phyloP scores from a whole-genome alignment of 2,329 filamentous ascomycete species.

The Beauveria sp. region DNA sequence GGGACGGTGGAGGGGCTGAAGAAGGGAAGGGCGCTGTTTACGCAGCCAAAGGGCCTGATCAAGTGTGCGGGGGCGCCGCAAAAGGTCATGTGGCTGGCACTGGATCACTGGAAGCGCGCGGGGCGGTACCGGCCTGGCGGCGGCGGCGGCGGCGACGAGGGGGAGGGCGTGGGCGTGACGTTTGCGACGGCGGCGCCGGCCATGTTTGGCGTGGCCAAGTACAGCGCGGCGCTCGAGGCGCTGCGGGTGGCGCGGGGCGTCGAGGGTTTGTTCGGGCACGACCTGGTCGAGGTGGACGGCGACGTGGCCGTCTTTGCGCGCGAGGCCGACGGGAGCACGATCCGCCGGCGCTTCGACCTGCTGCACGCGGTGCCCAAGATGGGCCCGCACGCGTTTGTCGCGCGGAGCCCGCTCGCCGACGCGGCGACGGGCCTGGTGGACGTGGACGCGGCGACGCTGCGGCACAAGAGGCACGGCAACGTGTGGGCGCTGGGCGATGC shows the following conservation, averaged over 20 bases:
- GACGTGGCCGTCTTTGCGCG: slow-evolving; percentile 43
- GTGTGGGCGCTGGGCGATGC: slow-evolving; percentile 54
- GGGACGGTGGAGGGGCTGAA: slow-evolving; percentile 37
- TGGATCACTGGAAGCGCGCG: slow-evolving; percentile 48
- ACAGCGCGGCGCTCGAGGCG: slow-evolving; percentile 44
- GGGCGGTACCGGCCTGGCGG: slow-evolving; percentile 40
- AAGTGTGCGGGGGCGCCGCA: slow-evolving; percentile 57
- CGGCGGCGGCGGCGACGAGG: slow-evolving; percentile 28
- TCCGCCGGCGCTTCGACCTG: slow-evolving; percentile 43
- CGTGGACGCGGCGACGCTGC: slow-evolving; percentile 44
- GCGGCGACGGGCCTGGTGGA: slow-evolving; percentile 44
- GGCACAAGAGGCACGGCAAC: slow-evolving; percentile 46
- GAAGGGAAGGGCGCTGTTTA: slow-evolving; percentile 49
- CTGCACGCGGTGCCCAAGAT: slow-evolving; percentile 53
- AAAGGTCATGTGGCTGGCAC: slow-evolving; percentile 55
- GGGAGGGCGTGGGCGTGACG: slow-evolving; percentile 35
- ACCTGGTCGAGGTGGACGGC: slow-evolving; percentile 45
- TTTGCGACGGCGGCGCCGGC: slow-evolving; percentile 47
- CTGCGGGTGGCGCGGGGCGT: slow-evolving; percentile 46
- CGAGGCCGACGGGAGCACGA: slow-evolving; percentile 22
- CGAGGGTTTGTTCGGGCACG: slow-evolving; percentile 51
- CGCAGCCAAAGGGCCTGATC: slow-evolving; percentile 48
- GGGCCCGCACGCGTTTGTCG: slow-evolving; percentile 46
- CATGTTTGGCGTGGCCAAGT: slow-evolving; percentile 57
- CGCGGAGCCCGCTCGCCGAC: slow-evolving; percentile 45